Base-by-base conservation (phyloP, 805 yeast species). In the Metschnikowia shivogae region DNA sequence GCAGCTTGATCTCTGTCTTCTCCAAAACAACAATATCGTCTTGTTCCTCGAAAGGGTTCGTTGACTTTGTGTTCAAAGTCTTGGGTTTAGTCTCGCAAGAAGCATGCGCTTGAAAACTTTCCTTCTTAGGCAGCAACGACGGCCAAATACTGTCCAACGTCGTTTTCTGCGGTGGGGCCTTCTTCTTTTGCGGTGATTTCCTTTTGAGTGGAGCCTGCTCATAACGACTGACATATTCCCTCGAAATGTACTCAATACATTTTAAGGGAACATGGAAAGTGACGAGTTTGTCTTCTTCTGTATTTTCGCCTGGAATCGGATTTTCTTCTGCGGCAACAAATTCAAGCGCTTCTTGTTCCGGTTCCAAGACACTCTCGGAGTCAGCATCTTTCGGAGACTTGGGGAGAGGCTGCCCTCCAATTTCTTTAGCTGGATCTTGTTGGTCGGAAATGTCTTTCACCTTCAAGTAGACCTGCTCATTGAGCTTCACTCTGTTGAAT, bases 71-170 rank as follows among this genome's bases (percentile, higher is more conserved):
- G 13, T 37, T 37, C 2, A 20, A 19, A 13, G 11, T 9, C 20
- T 4, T 29, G 17, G 30, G 22, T 29, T 29, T 37, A 8, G 17
- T 7, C 6, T 9, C 7, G 31, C 2, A 29, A 6, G 12, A n/a
- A 29, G 31, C 31, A 11, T 11, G 31, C 40, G 9, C 13, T 20
- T 8, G 40, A 5, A 24, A 34, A 12, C 11, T 33, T 11, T 29
- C 36, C 31, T 33, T 34, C 4, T 29, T 30, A 13, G 49, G 51
- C 48, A 50, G 49, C 37, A 46, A 27, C 4, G 44, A 41, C 5
- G 48, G 46, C 54, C 53, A 50, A 12, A 55, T 33, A 27, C 34
- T 40, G 37, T 65, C 70, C 17, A 65, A 49, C 0, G 68, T 65
- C 2, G 67, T 59, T 38, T 54, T 62, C 39, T 64, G 58, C 1